phyloP scores from a whole-genome alignment of 306 rosid species.

The Chamaecrista fasciculata region DNA sequence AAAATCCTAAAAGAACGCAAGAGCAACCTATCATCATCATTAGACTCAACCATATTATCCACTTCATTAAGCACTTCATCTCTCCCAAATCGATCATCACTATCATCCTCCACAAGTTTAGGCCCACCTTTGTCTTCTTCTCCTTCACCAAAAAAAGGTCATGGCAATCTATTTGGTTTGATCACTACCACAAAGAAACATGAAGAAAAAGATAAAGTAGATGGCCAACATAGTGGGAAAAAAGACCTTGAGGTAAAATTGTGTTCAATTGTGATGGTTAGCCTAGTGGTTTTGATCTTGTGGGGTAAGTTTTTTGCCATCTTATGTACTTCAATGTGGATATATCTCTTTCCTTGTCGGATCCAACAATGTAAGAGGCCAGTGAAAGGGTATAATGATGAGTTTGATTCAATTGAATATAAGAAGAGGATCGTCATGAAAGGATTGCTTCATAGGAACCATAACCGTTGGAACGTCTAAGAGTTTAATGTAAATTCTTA shows the following conservation, averaged over 20 bases:
- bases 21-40: not conserved
- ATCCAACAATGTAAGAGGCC: not conserved
- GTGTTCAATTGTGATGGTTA: not conserved
- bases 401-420: conserved; percentile 2
- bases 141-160: not conserved
- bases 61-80: conserved; percentile 1
- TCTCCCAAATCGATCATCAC: conserved; percentile 8
- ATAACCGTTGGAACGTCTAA: too few relatives aligned
- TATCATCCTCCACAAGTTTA: not conserved
- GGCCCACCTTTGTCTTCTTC: not conserved
- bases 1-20: not conserved
- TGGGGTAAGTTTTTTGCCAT: conserved; percentile 39
- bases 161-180: not conserved
- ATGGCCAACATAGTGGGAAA: conserved; percentile 2
- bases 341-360: conserved; percentile 23
- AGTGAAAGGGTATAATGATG: not conserved
- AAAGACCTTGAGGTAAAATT: not conserved
- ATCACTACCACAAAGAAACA: not conserved
- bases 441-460: conserved; percentile 6
- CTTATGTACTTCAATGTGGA: conserved; percentile 24
- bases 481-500: too few relatives aligned
- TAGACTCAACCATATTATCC: not conserved
- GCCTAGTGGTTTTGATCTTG: conserved; percentile 25
- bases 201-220: not conserved
- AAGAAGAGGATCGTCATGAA: conserved; percentile 23